Evolutionary conservation across 345 rosid genomes (phyloP), one percentile per base, ranked within the genome.

Genomic region (Lepidium aucheri): DNA sequence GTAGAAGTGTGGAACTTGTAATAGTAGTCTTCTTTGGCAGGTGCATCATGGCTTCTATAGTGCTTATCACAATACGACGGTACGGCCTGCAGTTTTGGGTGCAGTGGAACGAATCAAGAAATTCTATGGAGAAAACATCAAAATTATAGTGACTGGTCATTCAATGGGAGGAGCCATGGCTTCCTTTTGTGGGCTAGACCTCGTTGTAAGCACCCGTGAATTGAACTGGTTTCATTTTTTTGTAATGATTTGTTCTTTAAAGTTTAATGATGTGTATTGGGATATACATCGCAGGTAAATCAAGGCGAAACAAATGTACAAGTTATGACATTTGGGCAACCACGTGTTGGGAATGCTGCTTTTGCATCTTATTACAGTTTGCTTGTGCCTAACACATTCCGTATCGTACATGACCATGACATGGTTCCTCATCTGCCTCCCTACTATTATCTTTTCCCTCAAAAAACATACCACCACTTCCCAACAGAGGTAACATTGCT

Each of bases 161-260:
- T 93, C 98, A 16, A 89, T 93, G 98, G 97, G 97, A 77, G 98
- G 88, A 65, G 94, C 98, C 42, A 87, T 93, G 86, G 98, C 96
- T 59, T 75, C 98, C 44, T 90, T 93, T 74, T 83, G 97, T 57
- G 97, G 85, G 68, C 87, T 93, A 63, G 97, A 93, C 82, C 80
- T 93, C 63, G 68, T 52, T 17, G 98, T 93, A 86, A 84, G 39
- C 11, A 58, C 57, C 32, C 39, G 35, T 28, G 18, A 30, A 36
- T 39, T 41, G 28, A 13, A 60, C 8, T 42, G 15, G 0, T 1
- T n/a, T 36, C 6, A 26, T 45, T n/a, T 15, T 1, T 14, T 14
- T 53, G 8, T 56, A 54, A 16, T 5, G 24, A 43, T 43, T 10
- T 18, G 40, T 32, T 18, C 53, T 49, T 30, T 63, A 16, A 75